Evolutionary conservation across 805 yeast species (phyloP).

Genomic region (Spathaspora sp.): DNA sequence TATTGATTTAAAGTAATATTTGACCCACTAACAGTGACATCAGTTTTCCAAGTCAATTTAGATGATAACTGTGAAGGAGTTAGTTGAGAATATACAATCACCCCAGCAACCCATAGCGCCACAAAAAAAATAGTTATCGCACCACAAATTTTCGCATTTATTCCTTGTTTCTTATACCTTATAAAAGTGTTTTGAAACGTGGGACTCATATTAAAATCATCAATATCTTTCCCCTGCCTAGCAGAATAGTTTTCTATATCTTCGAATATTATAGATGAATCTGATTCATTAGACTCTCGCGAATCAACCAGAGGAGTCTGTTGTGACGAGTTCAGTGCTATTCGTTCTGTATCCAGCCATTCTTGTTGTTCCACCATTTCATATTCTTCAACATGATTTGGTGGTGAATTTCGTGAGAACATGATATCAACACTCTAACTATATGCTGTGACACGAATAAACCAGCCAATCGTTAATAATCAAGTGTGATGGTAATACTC

Average conservation of each 20-base stretch:
- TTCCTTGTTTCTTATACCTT: conserved; percentile 11
- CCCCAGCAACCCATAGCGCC: conserved; percentile 24
- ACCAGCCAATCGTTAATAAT: not conserved
- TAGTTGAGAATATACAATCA: conserved; percentile 24
- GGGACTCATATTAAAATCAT: conserved; percentile 20
- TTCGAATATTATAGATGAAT: conserved; percentile 26
- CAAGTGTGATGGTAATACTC: no score
- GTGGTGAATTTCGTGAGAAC: conserved; percentile 3
- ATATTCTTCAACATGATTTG: conserved; percentile 4
- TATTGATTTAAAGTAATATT: conserved; percentile 31
- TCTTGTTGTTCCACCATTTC: conserved; percentile 5
- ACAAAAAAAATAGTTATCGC: conserved; percentile 2
- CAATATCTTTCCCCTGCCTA: conserved; percentile 7
- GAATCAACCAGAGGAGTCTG: not conserved
- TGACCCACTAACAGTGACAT: conserved; percentile 18
- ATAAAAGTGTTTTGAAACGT: conserved; percentile 18
- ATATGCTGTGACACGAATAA: not conserved
- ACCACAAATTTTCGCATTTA: conserved; percentile 5
- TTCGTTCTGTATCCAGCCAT: not conserved
- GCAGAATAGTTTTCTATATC: conserved; percentile 19
- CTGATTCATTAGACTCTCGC: not conserved
- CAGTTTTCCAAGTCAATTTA: conserved; percentile 20
- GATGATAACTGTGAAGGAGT: conserved; percentile 14
- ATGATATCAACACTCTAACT: not conserved
- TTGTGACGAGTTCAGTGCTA: not conserved